Percentiles rank a stretch among this genome's conserved stretches.
These are phyloP conservation scores for Trichoderma virens DNA, from an alignment of 495 filamentous ascomycete species.

Conservation along the genomic window DNA sequence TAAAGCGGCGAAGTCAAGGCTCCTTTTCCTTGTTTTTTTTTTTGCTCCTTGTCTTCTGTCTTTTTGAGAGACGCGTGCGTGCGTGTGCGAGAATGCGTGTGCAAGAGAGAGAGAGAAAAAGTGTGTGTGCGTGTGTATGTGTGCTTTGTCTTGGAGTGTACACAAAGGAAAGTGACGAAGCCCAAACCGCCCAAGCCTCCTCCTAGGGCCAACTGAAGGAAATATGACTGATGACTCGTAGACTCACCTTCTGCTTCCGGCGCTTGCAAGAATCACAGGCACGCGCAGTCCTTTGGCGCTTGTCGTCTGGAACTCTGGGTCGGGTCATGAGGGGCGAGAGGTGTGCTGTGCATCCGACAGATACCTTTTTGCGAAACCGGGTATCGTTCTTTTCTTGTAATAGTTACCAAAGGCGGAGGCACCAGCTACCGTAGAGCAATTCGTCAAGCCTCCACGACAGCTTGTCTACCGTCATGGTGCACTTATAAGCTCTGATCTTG, in stretches of 20 bases:
- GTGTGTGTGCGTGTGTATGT: background rate
- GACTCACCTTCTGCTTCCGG: conserved; percentile 65
- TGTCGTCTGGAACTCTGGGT: conserved; percentile 55
- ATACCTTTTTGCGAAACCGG: background rate
- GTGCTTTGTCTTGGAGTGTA: background rate
- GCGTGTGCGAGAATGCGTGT: background rate
- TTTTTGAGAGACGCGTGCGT: too few species aligned
- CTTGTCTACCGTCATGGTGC: conserved; percentile 1
- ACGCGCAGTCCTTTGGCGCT: conserved; percentile 55
- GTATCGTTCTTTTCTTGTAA: background rate
- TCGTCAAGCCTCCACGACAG: background rate
- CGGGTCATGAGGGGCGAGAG: conserved; percentile 45
- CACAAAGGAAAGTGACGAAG: conserved; percentile 3
- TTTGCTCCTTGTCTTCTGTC: background rate
- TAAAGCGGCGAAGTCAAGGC: background rate
- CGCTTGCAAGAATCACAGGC: conserved; percentile 74
- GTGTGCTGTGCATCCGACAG: conserved; percentile 9
- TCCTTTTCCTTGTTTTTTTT: background rate
- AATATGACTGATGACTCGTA: conserved; percentile 13
- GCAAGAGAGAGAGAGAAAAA: too few species aligned
- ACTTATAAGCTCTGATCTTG: background rate
- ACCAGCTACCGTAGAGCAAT: conserved; percentile 2
- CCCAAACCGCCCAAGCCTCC: background rate
- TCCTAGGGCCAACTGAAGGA: background rate
- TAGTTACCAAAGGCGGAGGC: background rate